These are phyloP conservation scores for Posidonia oceanica DNA, from an alignment of 116 monocot genomes.

Conservation along the genomic window DNA sequence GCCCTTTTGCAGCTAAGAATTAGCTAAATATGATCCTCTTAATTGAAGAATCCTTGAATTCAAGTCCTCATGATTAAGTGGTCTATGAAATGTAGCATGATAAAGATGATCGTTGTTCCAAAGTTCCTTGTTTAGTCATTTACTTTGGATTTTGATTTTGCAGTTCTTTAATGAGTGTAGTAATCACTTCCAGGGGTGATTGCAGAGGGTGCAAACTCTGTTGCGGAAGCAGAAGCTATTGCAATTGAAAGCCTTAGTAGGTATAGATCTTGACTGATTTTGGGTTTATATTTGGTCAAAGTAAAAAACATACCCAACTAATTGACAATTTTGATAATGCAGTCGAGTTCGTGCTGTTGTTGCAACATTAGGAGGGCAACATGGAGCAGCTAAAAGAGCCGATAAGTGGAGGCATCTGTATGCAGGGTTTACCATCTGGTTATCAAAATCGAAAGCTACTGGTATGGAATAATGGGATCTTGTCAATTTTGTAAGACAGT, in stretches of 20 bases:
- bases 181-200: conserved; percentile 62
- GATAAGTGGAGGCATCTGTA: conserved; percentile 84
- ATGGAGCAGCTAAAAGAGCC: conserved; percentile 59
- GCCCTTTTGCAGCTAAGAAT: no score
- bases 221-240: conserved; percentile 65
- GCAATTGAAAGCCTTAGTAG: conserved; percentile 76
- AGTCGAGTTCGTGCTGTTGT: conserved; percentile 81
- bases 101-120: neutral
- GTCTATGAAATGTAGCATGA: neutral
- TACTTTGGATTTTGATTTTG: conserved; percentile 13
- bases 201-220: conserved; percentile 60
- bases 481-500: neutral
- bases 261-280: conserved; percentile 19
- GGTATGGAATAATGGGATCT: conserved; percentile 18
- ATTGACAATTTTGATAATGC: conserved; percentile 4
- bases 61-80: no score
- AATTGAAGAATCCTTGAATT: no score
- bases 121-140: neutral
- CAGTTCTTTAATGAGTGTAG: conserved; percentile 30
- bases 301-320: neutral
- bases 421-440: conserved; percentile 80
- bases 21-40: no score
- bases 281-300: neutral
- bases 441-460: conserved; percentile 48
- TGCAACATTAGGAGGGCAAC: conserved; percentile 66